Conservation (phyloP, 805 yeast genomes). For the Wickerhamiella musiphila region DNA sequence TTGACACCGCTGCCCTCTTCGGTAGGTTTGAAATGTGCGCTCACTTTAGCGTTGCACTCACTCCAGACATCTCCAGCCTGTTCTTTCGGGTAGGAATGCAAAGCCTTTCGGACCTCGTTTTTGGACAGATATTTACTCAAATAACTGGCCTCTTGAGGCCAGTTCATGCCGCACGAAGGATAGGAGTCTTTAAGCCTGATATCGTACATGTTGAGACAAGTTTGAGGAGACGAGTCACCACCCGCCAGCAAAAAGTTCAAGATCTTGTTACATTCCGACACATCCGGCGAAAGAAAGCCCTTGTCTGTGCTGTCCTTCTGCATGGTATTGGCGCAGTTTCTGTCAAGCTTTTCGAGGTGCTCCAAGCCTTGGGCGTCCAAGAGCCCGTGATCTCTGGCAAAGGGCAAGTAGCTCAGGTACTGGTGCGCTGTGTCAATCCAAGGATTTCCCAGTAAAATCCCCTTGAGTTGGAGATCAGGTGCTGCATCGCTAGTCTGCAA, state of each 20-base stretch:
- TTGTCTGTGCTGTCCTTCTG: constrained; percentile 8
- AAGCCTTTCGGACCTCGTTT: constrained; percentile 29
- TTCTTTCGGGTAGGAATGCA: constrained; percentile 28
- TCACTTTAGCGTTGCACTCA: constrained; percentile 59
- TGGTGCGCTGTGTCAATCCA: constrained; percentile 86
- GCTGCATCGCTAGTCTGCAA: constrained; percentile 32
- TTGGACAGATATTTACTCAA: constrained; percentile 35
- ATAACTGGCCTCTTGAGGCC: constrained; percentile 54
- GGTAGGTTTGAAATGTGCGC: constrained; percentile 31
- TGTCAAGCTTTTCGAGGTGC: constrained; percentile 14
- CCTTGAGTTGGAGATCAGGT: constrained; percentile 27
- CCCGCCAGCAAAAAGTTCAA: constrained; percentile 20
- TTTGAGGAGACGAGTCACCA: constrained; percentile 18
- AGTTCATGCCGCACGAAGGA: constrained; percentile 81
- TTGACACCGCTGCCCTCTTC: constrained; percentile 43
- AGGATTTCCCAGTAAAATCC: constrained; percentile 75
- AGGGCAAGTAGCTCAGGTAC: constrained; percentile 64
- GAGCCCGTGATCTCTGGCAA: constrained; percentile 40
- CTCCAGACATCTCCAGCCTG: constrained; percentile 31
- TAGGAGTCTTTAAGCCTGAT: constrained; percentile 48
- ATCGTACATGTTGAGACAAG: constrained; percentile 75
- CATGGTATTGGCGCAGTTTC: constrained; percentile 16
- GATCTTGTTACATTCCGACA: constrained; percentile 25
- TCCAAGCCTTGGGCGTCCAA: constrained; percentile 21
- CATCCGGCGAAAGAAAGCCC: constrained; percentile 12